Evolutionary conservation across 768 basidiomycete genomes (phyloP), one percentile per base, ranked within the genome.

Genomic region (Boletus reticuloceps): DNA sequence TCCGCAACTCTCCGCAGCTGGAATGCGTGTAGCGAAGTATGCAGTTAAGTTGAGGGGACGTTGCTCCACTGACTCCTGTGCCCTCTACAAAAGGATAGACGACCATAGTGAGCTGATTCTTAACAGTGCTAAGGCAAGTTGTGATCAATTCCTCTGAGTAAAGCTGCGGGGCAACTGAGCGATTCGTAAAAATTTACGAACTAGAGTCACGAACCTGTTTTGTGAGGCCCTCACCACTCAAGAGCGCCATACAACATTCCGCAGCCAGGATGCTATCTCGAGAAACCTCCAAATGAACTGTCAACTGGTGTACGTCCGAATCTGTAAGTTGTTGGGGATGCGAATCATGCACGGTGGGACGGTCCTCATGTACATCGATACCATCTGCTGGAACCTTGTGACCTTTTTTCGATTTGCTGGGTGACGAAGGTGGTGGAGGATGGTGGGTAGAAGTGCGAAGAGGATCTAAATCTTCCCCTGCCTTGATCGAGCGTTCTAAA

Each of bases 61-160:
- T 69, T 29, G 73, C 72, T 20, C 75, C 62, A 11, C 70, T 67
- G 10, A 64, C 60, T 34, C 80, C 79, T 9, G 80, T 76, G 0
- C 85, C 86, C 64, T 95, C 93, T 6, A 95, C 83, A 59, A 94
- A 91, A 0, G 91, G 94, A 65, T 91, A 95, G 13, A 98, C 77
- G 44, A 91, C 78, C 64, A 83, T 83, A 1, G 83, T 83, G 31
- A 97, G 81, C 54, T 88, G 86, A 58, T 88, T 89, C 68, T 95
- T 94, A 58, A 94, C 79, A 0, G 86, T 77, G 41, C 73, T 76
- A 17, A 98, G 76, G 72, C 94, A 92, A 0, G 81, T 75, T 0
- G 85, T 85, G 58, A 99, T 91, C 12, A 94, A 78, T 67, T 99
- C 97, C 69, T 98, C 94, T 0, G 96, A 97, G 69, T 96, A 96